Evolutionary conservation across 495 filamentous ascomycete species (phyloP), one percentile per base, ranked within the genome.

Genomic region (Podospora sp.): DNA sequence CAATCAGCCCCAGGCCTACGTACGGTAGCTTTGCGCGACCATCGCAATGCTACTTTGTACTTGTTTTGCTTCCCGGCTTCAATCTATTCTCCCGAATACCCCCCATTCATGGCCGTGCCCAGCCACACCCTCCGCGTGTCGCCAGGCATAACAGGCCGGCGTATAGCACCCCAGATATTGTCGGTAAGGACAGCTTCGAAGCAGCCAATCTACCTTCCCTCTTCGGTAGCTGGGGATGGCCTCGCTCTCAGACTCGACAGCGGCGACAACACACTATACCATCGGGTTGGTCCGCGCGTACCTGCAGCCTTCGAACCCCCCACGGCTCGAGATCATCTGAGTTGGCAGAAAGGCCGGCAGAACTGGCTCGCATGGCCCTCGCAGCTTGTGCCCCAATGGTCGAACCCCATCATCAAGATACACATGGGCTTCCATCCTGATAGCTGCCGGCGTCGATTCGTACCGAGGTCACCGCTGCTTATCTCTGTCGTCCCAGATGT

Each of bases 341-440:
- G 61, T 22, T 64, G 66, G 66, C 59, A 63, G 59, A 63, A 67
- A 36, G 60, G 59, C 65, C 65, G 65, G 65, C 60, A 67, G 51
- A 62, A 61, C 60, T 29, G 59, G 65, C 67, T 65, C 59, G 33
- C 68, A 60, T 65, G 26, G n/a, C 14, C 26, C 16, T 58, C 52
- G 6, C n/a, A 21, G 12, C 50, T 62, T 22, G 60, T 29, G 29
- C 58, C 68, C 63, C 67, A 69, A 69, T 69, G 63, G 63, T 33
- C 67, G 27, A 40, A 26, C 36, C 24, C 27, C 21, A 51, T 64
- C 61, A 60, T 11, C 40, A 46, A 36, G 16, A 46, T 46, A 46
- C 40, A 24, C 60, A 29, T 60, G 60, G 35, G n/a, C 59, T 16
- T 57, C 20, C 50, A 33, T 33, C 8, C 29, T 33, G 29, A 33